Evolutionary conservation across 495 filamentous ascomycete species (phyloP).

Genomic region (Podospora australis): DNA sequence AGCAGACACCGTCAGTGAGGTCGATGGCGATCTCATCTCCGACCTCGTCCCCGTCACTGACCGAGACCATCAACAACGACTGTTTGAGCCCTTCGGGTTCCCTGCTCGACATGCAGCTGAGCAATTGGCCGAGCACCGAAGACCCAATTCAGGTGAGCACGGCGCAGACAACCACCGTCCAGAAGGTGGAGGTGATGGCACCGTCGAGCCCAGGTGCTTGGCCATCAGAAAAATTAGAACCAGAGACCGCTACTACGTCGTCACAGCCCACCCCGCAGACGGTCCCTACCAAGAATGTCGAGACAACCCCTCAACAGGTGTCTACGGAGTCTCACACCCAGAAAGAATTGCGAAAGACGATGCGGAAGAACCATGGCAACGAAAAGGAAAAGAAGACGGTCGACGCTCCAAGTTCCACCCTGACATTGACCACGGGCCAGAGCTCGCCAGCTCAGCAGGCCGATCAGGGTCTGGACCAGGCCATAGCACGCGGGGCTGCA

Average conservation of each 20-base stretch:
- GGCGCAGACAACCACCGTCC: neutral
- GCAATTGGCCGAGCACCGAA: slow-evolving; percentile 28
- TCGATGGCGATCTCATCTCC: slow-evolving; percentile 5
- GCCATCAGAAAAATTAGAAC: slow-evolving; percentile 9
- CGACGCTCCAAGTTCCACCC: neutral
- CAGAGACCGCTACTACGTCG: slow-evolving; percentile 26
- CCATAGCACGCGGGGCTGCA: slow-evolving; percentile 26
- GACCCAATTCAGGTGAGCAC: slow-evolving; percentile 15
- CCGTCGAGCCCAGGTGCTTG: neutral
- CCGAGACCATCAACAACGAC: slow-evolving; percentile 8
- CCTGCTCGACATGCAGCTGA: slow-evolving; percentile 30
- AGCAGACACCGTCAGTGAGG: slow-evolving; percentile 1
- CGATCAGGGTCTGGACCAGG: slow-evolving; percentile 6
- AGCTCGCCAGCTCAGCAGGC: slow-evolving; percentile 7
- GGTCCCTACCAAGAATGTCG: too few species aligned
- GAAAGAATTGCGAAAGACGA: slow-evolving; percentile 25
- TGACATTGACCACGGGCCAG: slow-evolving; percentile 19
- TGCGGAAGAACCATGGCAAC: slow-evolving; percentile 9
- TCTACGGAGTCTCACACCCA: neutral
- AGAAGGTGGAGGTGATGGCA: neutral
- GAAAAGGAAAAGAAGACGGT: neutral
- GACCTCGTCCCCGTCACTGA: slow-evolving; percentile 13
- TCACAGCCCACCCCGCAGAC: slow-evolving; percentile 3
- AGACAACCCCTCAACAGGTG: neutral
- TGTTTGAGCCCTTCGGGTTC: slow-evolving; percentile 23